Base-by-base conservation (phyloP, 140 eudicot species). In the Stevia rebaudiana region DNA sequence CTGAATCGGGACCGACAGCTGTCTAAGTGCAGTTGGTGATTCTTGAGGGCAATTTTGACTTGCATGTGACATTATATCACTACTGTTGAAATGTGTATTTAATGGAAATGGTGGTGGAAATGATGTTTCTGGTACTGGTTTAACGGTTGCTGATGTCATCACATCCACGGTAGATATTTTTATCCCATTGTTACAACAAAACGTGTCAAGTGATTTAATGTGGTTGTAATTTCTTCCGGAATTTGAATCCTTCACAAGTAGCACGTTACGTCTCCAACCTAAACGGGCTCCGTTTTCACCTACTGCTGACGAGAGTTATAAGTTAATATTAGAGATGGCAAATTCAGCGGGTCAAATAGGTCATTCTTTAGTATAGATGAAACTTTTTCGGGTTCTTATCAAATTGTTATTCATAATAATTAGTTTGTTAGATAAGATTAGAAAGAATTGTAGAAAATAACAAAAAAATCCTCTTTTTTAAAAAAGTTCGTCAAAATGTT, bases 221-320 rank as follows among this genome's bases (percentile, higher is more conserved):
- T 74, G 79, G 65, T 61, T 74, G 7, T 13, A 19, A 31, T n/a
- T 56, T 58, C 18, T 49, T 21, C 22, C 69, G 49, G 50, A 43
- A 74, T 74, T 68, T 44, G 58, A 67, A 77, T 95, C 95, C 78
- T 84, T 82, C 48, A 90, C 83, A 67, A 90, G 95, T 60, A 90
- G 79, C 66, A 90, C 85, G 46, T 74, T 78, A 25, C 95, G 94
- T 58, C 97, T 90, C 97, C 97, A 90, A 31, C 97, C 97, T 79
- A 90, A 70, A 57, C 69, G 67, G 46, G 95, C 90, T 50, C 74
- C 68, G 21, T 52, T 81, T 25, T 82, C 97, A 72, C 83, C 78
- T 67, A 67, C 44, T 21, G 60, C 57, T 70, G n/a, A 72, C 2
- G 37, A 42, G 21, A 59, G 56, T 62, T 11, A 18, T 61, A 80